A percentile compares a stretch with the other conserved stretches of the same genome.
These are phyloP conservation scores for Paraphoma chrysanthemicola DNA, from an alignment of 2,329 filamentous ascomycete species.

Conservation along the genomic window DNA sequence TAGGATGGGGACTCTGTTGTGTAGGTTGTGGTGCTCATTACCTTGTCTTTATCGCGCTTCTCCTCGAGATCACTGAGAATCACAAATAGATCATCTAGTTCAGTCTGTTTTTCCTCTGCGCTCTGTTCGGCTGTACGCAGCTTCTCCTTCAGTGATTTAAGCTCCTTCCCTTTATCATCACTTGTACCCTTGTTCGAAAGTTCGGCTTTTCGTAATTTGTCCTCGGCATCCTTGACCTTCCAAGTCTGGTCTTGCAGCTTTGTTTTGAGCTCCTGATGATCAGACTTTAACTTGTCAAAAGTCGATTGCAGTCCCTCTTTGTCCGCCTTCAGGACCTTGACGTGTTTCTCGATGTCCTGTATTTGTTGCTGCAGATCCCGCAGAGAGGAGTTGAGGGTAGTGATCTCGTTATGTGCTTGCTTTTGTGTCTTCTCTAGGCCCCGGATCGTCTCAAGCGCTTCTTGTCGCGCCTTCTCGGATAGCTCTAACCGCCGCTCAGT, in stretches of 20 bases:
- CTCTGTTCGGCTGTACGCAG: slow-evolving; percentile 44
- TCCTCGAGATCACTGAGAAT: slow-evolving; percentile 56
- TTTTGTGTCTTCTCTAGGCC: slow-evolving; percentile 34
- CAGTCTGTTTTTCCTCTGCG: slow-evolving; percentile 52
- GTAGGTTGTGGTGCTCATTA: slow-evolving; percentile 6
- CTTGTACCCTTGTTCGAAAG: slow-evolving; percentile 8
- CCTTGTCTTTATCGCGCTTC: slow-evolving; percentile 51
- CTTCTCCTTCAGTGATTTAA: slow-evolving; percentile 57
- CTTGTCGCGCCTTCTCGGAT: slow-evolving; percentile 33
- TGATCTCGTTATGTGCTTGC: slow-evolving; percentile 34
- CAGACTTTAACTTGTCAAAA: slow-evolving; percentile 18
- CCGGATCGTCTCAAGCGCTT: slow-evolving; percentile 34
- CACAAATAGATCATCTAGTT: slow-evolving; percentile 58
- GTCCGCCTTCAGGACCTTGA: slow-evolving; percentile 50
- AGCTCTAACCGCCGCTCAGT: slow-evolving; percentile 34
- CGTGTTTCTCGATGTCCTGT: slow-evolving; percentile 34
- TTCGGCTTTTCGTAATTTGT: slow-evolving; percentile 49
- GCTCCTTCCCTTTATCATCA: slow-evolving; percentile 20
- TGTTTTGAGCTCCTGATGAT: slow-evolving; percentile 37
- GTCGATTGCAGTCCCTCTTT: slow-evolving; percentile 26
- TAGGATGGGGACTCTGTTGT: slow-evolving; percentile 7
- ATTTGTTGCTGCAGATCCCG: slow-evolving; percentile 32
- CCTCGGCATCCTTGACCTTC: slow-evolving; percentile 56
- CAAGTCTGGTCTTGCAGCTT: slow-evolving; percentile 53
- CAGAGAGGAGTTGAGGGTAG: slow-evolving; percentile 27